These are phyloP conservation scores for Diospyros kaki DNA, from an alignment of 148 eudicot species.

Conservation along the genomic window DNA sequence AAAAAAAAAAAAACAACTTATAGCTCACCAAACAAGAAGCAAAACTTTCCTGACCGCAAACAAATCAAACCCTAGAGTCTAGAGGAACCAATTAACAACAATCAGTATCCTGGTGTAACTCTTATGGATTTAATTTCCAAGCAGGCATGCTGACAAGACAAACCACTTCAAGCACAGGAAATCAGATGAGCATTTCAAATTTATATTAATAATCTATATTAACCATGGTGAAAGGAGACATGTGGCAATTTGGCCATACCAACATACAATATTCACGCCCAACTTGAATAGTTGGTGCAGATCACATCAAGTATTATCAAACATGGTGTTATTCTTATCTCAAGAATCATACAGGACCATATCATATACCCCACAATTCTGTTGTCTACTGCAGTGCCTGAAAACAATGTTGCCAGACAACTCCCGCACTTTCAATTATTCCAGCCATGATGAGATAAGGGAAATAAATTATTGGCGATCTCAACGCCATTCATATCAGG, in stretches of 20 bases:
- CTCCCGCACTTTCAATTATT: too few species aligned
- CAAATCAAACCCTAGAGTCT: background rate
- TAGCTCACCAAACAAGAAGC: background rate
- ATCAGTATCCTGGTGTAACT: background rate
- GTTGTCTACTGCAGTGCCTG: slow-evolving; percentile 15
- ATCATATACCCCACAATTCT: slow-evolving; percentile 16
- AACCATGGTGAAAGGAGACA: background rate
- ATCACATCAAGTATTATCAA: background rate
- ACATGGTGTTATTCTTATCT: slow-evolving; percentile 10
- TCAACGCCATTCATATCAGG: slow-evolving; percentile 5
- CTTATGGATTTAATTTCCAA: background rate
- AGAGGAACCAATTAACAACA: background rate
- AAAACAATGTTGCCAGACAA: slow-evolving; percentile 4
- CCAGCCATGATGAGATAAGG: slow-evolving; percentile 19
- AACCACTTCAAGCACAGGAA: background rate
- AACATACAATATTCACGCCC: background rate
- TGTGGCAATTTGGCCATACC: background rate
- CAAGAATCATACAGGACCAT: slow-evolving; percentile 1
- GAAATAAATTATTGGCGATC: slow-evolving; percentile 15
- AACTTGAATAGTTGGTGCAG: background rate
- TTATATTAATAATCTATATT: background rate
- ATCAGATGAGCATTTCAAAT: background rate
- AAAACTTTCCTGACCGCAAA: background rate
- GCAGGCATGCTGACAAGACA: background rate
- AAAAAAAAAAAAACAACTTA: background rate